Evolutionary conservation across 176 grass and related monocot species (phyloP), one percentile per base, ranked within the genome.

Genomic region (Echinochloa phyllopogon): DNA sequence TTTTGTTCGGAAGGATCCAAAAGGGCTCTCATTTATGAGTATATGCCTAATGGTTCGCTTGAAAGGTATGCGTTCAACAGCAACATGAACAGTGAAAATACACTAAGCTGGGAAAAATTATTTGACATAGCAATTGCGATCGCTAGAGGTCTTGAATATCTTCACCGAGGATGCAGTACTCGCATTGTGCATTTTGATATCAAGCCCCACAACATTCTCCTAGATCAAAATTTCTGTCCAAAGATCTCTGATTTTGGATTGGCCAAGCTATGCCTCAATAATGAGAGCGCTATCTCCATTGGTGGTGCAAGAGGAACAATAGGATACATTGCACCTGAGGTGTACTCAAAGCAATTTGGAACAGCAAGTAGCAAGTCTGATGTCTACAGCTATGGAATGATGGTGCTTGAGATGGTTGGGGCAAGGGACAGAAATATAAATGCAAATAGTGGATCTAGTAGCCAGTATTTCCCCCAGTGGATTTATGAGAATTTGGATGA

Each of bases 21-120:
- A 77, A 77, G 90, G 27, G 90, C 86, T 48, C 73, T 92, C 3
- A 52, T 92, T 6, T 92, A 92, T 5, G 90, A 89, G 37, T 92
- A 80, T 41, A 92, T 92, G 86, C 76, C 76, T 0, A 88, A 86
- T 59, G 86, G 82, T 66, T 84, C 86, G 65, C 66, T 88, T 45
- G 87, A 88, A 70, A 84, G 15, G 67, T 84, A 78, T 45, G 82
- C 76, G 10, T 84, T 78, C 33, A 65, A 18, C 2, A 24, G 11
- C 6, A 24, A 9, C 9, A 23, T 25, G 17, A 2, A 44, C 12
- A 51, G 23, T 53, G 40, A 39, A 62, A 33, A 41, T 58, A 72
- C 33, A 13, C 23, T 88, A 17, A 70, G 45, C 4, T 88, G 81
- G 87, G 51, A 79, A 9, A 84, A 65, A 72, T 73, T 88, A 66